Conservation (phyloP, 2,329 filamentous ascomycete genomes). For the Phaeosphaeria sp. region DNA sequence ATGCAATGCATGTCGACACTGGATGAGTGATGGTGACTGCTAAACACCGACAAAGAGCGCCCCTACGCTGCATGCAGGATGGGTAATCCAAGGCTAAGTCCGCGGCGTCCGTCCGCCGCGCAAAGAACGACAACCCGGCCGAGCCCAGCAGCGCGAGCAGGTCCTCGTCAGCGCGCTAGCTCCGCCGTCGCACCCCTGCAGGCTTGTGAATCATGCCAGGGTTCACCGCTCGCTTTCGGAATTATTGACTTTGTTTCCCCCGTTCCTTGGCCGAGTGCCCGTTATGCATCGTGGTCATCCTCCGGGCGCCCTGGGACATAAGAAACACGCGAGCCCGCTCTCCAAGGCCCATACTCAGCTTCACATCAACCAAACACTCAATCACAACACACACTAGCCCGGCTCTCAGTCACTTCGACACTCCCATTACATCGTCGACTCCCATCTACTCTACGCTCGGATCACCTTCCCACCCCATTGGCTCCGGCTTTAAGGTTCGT, state of each 20-base stretch:
- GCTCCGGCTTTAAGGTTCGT: slow-evolving; percentile 40
- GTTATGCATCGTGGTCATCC: slow-evolving; percentile 38
- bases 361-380: slow-evolving; percentile 11
- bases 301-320: slow-evolving; percentile 37
- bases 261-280: slow-evolving; percentile 29
- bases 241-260: slow-evolving; percentile 3
- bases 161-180: slow-evolving; percentile 10
- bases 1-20: slow-evolving; percentile 20
- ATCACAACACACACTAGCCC: slow-evolving; percentile 6
- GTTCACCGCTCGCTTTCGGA: slow-evolving; percentile 7
- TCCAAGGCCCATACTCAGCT: slow-evolving; percentile 15
- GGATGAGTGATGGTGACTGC: slow-evolving; percentile 22
- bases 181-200: slow-evolving; percentile 13
- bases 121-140: neutral
- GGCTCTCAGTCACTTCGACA: slow-evolving; percentile 5
- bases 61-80: slow-evolving; percentile 10
- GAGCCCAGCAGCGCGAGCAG: slow-evolving; percentile 4
- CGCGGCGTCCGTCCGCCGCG: neutral
- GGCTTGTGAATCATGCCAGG: slow-evolving; percentile 29
- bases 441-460: slow-evolving; percentile 28
- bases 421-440: slow-evolving; percentile 13
- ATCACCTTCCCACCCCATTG: slow-evolving; percentile 43
- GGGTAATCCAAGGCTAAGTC: slow-evolving; percentile 15
- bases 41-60: slow-evolving; percentile 21
- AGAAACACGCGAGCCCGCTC: slow-evolving; percentile 36